Evolutionary conservation across 2,329 filamentous ascomycete genomes (phyloP).

Genomic region (Pyricularia grisea): DNA sequence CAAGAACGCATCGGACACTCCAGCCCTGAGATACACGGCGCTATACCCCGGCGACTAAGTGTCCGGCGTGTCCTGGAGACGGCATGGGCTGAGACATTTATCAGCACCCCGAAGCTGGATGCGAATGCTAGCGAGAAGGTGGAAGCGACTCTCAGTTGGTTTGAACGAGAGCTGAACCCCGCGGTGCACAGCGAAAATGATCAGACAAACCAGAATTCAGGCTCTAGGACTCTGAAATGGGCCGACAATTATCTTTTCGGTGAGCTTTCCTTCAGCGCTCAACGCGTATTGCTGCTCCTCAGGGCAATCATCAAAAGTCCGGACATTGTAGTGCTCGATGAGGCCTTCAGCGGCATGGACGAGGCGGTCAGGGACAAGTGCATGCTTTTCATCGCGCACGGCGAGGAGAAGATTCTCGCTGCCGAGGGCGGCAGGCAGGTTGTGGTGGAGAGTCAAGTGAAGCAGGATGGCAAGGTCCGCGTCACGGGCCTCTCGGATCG

Average conservation of each 20-base stretch:
- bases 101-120: conserved; percentile 57
- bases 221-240: conserved; percentile 40
- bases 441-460: conserved; percentile 36
- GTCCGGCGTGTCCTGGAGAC: conserved; percentile 70
- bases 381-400: conserved; percentile 64
- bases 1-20: conserved; percentile 86
- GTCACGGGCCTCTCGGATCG: conserved; percentile 54
- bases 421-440: not conserved
- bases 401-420: conserved; percentile 39
- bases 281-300: conserved; percentile 78
- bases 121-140: conserved; percentile 48
- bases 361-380: conserved; percentile 78
- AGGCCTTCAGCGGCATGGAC: conserved; percentile 82
- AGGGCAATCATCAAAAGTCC: conserved; percentile 72
- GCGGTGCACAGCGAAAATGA: not conserved
- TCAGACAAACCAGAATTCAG: not conserved
- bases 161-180: conserved; percentile 68
- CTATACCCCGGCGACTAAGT: conserved; percentile 73
- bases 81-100: conserved; percentile 85
- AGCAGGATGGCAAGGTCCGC: conserved; percentile 32
- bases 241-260: conserved; percentile 61
- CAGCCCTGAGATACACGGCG: conserved; percentile 86
- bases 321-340: conserved; percentile 76
- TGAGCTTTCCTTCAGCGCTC: conserved; percentile 67
- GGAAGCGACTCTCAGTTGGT: conserved; percentile 64